Percentiles rank a stretch among this genome's conserved stretches.
These are phyloP conservation scores for Tephrocybe sp. DNA, from an alignment of 768 basidiomycete species.

Conservation along the genomic window DNA sequence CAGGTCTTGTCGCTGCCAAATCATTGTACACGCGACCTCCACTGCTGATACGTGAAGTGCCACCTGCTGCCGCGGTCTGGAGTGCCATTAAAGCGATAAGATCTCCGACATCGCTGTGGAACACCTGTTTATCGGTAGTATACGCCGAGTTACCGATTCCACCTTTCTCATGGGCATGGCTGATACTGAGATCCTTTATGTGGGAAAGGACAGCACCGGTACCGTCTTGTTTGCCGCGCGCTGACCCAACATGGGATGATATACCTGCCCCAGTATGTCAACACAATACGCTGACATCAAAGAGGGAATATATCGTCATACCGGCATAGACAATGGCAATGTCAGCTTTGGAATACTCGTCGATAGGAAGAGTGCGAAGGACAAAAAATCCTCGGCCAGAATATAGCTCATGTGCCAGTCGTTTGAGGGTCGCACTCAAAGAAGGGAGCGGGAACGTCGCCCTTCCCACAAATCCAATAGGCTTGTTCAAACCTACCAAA, in stretches of 20 bases:
- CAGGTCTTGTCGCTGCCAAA: conserved; percentile 43
- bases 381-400: conserved; percentile 50
- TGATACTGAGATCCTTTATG: conserved; percentile 45
- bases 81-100: conserved; percentile 44
- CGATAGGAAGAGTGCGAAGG: conserved; percentile 43
- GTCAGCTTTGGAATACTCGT: conserved; percentile 39
- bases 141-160: conserved; percentile 43
- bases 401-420: conserved; percentile 41
- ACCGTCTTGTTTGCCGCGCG: conserved; percentile 43
- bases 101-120: conserved; percentile 49
- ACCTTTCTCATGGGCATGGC: conserved; percentile 40
- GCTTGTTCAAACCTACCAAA: conserved; percentile 24
- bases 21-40: conserved; percentile 45
- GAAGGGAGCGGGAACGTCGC: conserved; percentile 46
- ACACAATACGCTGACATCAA: neutral
- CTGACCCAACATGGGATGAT: conserved; percentile 45
- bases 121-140: conserved; percentile 46
- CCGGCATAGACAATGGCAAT: conserved; percentile 45
- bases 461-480: conserved; percentile 34
- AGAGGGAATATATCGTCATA: conserved; percentile 19
- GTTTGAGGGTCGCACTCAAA: conserved; percentile 31
- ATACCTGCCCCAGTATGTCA: conserved; percentile 29
- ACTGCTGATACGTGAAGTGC: conserved; percentile 45
- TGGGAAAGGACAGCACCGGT: conserved; percentile 44
- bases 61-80: conserved; percentile 42